Base-by-base conservation (phyloP, 352 stramenopile genomes). In the Globisporangium cederbergense region DNA sequence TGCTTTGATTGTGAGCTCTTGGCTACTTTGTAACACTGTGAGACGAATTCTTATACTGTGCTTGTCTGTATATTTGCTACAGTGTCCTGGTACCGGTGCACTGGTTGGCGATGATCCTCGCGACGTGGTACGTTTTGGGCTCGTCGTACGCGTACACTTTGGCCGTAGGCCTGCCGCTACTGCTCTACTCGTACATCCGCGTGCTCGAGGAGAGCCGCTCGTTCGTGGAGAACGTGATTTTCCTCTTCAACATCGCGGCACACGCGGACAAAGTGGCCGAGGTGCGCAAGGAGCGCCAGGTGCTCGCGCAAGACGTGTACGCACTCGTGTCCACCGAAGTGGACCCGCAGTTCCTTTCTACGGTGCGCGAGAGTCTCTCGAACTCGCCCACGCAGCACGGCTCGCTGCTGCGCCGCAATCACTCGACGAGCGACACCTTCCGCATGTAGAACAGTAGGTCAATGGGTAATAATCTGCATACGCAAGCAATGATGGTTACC, bases 151-250 rank as follows among this genome's bases (percentile, higher is more conserved):
- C 81, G 9, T 90, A 89, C 51, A 67, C 64, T 18, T 64, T 93
- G 43, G 78, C 79, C 1, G 61, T 91, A 18, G 73, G 72, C 0
- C 65, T 93, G 4, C 83, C 83, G 3, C 30, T 93, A 54, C 71
- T 91, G 38, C 72, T 93, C 34, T 91, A 91, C 59, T 90, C 79
- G 60, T 81, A 90, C 69, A 93, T 90, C 60, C 80, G 78, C 42
- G 81, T 93, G 60, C 62, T 93, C 1, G 83, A 91, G 72, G 83
- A 93, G 62, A 83, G 83, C 52, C 81, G 83, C 14, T 84, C 81
- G n/a, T 78, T 91, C 50, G 66, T 82, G n/a, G 81, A 93, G 58
- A 90, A 90, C 53, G 79, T 93, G 30, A 73, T 76, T 28, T 93
- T 90, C 69, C 73, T 91, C 40, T 88, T 88, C 64, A 89, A 81